Base-by-base conservation (phyloP, 2,329 filamentous ascomycete species). In the Talaromyces pinophilus region DNA sequence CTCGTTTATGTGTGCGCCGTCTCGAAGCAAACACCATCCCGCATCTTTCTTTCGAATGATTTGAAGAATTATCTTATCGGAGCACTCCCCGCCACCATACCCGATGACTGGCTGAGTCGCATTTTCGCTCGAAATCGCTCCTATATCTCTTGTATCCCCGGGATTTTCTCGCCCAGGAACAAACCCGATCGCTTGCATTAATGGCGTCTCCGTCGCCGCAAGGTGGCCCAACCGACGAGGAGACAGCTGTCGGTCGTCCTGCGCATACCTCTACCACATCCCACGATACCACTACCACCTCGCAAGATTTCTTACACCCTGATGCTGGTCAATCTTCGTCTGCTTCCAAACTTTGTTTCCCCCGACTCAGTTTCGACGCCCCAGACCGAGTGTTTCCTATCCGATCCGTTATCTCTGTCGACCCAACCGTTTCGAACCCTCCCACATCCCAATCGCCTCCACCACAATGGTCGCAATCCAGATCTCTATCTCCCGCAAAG, bases 341-440 rank as follows among this genome's bases (percentile, higher is more conserved):
- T 33, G 42, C 40, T 50, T 19, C 11, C 2, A 55, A 54, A 17
- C 57, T 65, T 40, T 44, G 71, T 19, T 65, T 76, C 5, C 72
- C 74, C 22, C 69, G 68, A 7, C 62, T 78, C 15, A 73, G 74
- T 54, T 72, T 71, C 11, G 73, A 74, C 5, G 71, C 72, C 2
- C 70, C 81, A 42, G 85, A 93, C 72, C 85, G 90, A 61, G 89
- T 94, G n/a, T 94, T 92, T 65, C 91, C 91, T 17, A 90, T 94
- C 38, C 87, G 90, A 59, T 93, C 90, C 13, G 88, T 91, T 50
- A 83, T 94, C 40, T 91, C 87, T 11, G 87, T 93, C 46, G 65
- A 67, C 28, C 59, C 62, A 38, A 57, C 52, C 22, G 62, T 28
- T 8, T 46, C 48, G n/a, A 67, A 48, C n/a, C 25, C 60, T 35